Conservation (phyloP, 257 asterid genomes). For the Jasminum sambac region DNA sequence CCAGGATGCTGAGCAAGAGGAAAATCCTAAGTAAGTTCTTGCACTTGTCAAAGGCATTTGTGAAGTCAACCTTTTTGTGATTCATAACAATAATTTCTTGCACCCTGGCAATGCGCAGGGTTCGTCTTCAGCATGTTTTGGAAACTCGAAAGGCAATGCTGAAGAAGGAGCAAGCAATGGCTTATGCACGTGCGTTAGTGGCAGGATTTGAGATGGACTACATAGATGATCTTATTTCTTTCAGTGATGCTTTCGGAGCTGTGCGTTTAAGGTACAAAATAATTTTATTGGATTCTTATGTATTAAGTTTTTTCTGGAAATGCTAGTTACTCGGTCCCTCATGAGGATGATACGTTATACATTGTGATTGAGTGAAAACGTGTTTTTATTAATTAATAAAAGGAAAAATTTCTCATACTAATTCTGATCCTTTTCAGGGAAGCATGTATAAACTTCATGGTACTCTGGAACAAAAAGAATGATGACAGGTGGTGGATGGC, state of each 20-base stretch:
- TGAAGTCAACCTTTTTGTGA: constrained; percentile 11
- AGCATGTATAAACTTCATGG: constrained; percentile 67
- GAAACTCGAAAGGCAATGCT: constrained; percentile 74
- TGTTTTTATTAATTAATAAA: neutral
- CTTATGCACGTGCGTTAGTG: constrained; percentile 86
- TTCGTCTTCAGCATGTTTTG: constrained; percentile 67
- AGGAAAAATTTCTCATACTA: neutral
- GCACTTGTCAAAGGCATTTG: constrained; percentile 11
- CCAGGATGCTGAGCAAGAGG: constrained; percentile 46
- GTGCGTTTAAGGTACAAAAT: constrained; percentile 60
- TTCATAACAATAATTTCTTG: constrained; percentile 2
- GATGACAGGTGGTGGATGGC: constrained; percentile 74
- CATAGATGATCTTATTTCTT: constrained; percentile 62
- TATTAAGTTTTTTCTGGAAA: neutral
- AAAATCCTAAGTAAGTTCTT: constrained; percentile 57
- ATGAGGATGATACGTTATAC: too few species aligned
- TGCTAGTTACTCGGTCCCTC: neutral
- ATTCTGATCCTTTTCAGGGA: constrained; percentile 43
- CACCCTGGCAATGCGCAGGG: constrained; percentile 39
- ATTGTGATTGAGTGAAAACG: neutral
- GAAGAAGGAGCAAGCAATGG: constrained; percentile 88
- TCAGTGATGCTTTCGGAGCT: constrained; percentile 81
- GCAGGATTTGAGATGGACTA: constrained; percentile 68
- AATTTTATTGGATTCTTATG: neutral
- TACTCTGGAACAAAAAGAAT: constrained; percentile 67